Percentiles rank a stretch among this genome's conserved stretches.
These are phyloP conservation scores for Kokia cookei DNA, from an alignment of 441 rosid species.

Conservation along the genomic window DNA sequence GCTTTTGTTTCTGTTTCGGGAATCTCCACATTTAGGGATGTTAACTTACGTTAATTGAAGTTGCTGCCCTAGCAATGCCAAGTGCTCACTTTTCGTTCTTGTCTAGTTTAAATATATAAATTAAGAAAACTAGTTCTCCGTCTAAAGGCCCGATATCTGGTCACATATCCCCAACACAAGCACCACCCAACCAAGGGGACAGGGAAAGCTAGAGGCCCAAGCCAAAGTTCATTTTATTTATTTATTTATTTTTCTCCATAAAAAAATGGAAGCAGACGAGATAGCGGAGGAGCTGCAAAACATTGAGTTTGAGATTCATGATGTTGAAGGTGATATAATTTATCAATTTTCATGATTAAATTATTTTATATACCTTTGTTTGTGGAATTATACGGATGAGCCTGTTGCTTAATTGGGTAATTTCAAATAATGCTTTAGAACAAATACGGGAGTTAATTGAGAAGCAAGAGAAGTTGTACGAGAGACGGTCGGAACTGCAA, in stretches of 20 bases:
- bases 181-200: background rate
- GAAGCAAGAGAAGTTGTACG: conserved; percentile 65
- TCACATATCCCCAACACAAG: background rate
- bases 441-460: conserved; percentile 62
- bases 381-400: conserved; percentile 3
- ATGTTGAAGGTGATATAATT: conserved; percentile 45
- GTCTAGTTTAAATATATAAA: background rate
- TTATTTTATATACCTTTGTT: background rate
- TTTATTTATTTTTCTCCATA: background rate
- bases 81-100: background rate
- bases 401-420: background rate
- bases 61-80: background rate
- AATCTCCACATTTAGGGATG: background rate
- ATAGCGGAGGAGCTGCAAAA: conserved; percentile 45
- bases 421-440: conserved; percentile 26
- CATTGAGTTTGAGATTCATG: conserved; percentile 46
- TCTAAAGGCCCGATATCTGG: background rate
- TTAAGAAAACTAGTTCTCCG: background rate
- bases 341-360: background rate
- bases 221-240: background rate
- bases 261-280: conserved; percentile 38
- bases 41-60: background rate
- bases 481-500: conserved; percentile 69
- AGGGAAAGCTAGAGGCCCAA: background rate
- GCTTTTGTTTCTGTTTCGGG: background rate